phyloP scores from a whole-genome alignment of 257 asterid species.

The Solanum bukasovii region DNA sequence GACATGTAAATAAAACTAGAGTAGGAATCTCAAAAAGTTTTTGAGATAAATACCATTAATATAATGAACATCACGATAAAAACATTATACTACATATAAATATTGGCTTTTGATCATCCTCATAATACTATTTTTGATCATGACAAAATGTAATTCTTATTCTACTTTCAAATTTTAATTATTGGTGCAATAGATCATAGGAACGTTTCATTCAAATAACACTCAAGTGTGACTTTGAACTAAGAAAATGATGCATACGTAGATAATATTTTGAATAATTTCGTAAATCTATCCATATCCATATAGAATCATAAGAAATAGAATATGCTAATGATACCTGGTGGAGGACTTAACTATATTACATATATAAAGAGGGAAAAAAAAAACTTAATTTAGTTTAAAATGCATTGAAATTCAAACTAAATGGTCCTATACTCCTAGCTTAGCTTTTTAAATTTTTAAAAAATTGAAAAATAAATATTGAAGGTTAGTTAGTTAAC shows the following conservation, averaged over 20 bases:
- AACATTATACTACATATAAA: neutral
- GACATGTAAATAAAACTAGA: neutral
- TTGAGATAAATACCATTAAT: neutral
- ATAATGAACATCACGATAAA: neutral
- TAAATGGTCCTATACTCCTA: neutral
- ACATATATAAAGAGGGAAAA: neutral
- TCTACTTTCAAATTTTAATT: neutral
- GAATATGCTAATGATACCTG: neutral
- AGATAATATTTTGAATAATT: neutral
- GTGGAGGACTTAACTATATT: neutral
- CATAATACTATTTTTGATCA: neutral
- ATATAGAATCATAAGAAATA: no score
- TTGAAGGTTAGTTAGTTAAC: neutral
- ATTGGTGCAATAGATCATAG: neutral
- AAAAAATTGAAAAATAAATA: neutral
- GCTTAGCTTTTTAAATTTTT: neutral
- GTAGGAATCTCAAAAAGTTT: neutral
- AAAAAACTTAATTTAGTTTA: neutral
- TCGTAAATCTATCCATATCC: neutral
- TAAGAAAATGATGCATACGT: neutral
- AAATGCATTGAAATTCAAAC: neutral
- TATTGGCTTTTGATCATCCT: neutral
- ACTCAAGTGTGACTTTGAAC: neutral
- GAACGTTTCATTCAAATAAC: neutral
- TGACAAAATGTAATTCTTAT: neutral